These are phyloP conservation scores for Cyclotella sp. DNA, from an alignment of 108 stramenopile species.

Conservation along the genomic window DNA sequence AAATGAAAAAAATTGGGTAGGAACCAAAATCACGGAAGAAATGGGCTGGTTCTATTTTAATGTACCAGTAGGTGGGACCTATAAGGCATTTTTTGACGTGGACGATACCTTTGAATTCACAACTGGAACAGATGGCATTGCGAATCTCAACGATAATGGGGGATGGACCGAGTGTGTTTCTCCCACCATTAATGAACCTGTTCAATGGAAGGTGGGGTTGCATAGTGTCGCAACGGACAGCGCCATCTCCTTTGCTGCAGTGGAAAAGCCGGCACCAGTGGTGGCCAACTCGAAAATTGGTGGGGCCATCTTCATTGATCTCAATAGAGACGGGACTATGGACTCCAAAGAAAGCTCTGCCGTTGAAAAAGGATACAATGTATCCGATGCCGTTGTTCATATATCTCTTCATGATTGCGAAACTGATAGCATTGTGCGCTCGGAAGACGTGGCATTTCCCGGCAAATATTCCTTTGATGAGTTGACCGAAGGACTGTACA, in stretches of 20 bases:
- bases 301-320: conserved; percentile 42
- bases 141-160: not conserved
- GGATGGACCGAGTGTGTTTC: conserved; percentile 46
- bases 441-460: conserved; percentile 18
- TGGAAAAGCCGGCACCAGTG: not conserved
- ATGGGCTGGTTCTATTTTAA: conserved; percentile 42
- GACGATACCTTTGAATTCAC: conserved; percentile 24
- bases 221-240: not conserved
- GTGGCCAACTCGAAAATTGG: conserved; percentile 28
- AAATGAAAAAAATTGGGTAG: not conserved
- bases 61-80: conserved; percentile 20
- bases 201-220: conserved; percentile 44
- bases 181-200: not conserved
- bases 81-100: conserved; percentile 32
- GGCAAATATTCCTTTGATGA: conserved; percentile 42
- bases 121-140: conserved; percentile 14
- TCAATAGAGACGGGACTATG: conserved; percentile 28
- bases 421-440: conserved; percentile 9
- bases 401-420: conserved; percentile 44
- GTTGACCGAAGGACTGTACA: conserved; percentile 41
- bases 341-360: conserved; percentile 29
- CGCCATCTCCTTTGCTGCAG: not conserved
- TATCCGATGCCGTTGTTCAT: conserved; percentile 33
- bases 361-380: conserved; percentile 43
- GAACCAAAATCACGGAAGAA: conserved; percentile 14